Evolutionary conservation across 192 early-diverging fungal species (phyloP), one percentile per base, ranked within the genome.

Genomic region (Kickxella alabastrina): DNA sequence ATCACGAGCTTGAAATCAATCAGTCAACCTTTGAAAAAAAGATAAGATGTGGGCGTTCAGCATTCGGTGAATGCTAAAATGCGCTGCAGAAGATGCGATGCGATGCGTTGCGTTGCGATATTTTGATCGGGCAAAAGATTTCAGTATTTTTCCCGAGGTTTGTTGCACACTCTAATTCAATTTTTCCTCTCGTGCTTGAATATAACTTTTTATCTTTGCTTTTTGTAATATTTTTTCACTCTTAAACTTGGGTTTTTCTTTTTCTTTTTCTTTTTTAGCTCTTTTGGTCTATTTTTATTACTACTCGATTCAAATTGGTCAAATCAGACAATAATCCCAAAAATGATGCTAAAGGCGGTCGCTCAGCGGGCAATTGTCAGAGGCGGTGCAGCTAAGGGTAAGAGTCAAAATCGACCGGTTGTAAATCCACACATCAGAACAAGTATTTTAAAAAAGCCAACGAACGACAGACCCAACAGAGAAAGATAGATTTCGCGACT

Each of bases 291-390:
- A 19, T 7, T 37, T 37, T 22, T 37, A 23, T 21, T 37, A 7
- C 12, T n/a, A n/a, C n/a, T n/a, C n/a, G n/a, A n/a, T n/a, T n/a
- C n/a, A n/a, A n/a, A n/a, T n/a, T n/a, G n/a, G n/a, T n/a, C n/a
- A n/a, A n/a, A 32, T 32, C 31, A 12, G 6, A 32, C 26, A n/a
- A 10, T 43, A 42, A 26, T 18, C 3, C 17, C 31, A 45, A 15
- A 3, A 47, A 47, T 47, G 45, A 38, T 32, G 46, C 43, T 57
- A 22, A 26, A 29, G 22, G 47, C 47, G 26, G 47, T 19, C 2
- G 31, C 32, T 6, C 31, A 36, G 14, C 1, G 47, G 27, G 26
- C 19, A 34, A 15, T 12, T 27, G 47, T n/a, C 45, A 27, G 6
- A 49, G n/a, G n/a, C n/a, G n/a, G n/a, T n/a, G n/a, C n/a, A n/a